These are phyloP conservation scores for Lentithecium fluviatile DNA, from an alignment of 495 filamentous ascomycete species.

Conservation along the genomic window DNA sequence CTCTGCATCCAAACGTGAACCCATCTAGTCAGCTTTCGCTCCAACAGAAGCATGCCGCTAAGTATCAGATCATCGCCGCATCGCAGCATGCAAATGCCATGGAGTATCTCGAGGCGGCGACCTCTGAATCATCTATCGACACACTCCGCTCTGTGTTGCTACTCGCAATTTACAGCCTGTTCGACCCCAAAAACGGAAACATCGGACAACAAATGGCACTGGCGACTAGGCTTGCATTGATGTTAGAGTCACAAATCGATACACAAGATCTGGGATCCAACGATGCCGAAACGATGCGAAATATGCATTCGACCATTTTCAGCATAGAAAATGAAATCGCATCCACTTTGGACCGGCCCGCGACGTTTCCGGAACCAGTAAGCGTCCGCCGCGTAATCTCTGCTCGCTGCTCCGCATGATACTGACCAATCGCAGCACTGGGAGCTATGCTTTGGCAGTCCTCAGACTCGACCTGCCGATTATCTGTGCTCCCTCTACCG, in stretches of 20 bases:
- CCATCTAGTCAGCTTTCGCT: constrained; percentile 4
- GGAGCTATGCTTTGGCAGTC: constrained; percentile 7
- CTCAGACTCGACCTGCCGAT: constrained; percentile 12
- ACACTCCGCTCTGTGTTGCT: constrained; percentile 24
- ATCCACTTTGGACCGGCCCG: constrained; percentile 22
- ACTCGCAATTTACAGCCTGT: constrained; percentile 28
- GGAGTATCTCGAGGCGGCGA: constrained; percentile 20
- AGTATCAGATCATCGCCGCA: constrained; percentile 7
- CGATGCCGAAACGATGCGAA: constrained; percentile 12
- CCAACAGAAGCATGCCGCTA: constrained; percentile 1
- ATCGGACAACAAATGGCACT: constrained; percentile 32
- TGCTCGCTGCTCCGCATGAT: background rate
- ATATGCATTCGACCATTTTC: constrained; percentile 28
- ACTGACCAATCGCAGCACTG: constrained; percentile 11
- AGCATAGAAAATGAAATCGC: constrained; percentile 31
- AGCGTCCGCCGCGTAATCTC: constrained; percentile 2
- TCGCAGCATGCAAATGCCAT: constrained; percentile 15
- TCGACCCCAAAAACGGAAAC: constrained; percentile 28
- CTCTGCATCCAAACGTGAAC: background rate
- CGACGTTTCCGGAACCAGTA: constrained; percentile 31
- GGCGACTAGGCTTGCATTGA: constrained; percentile 18
- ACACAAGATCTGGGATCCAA: background rate
- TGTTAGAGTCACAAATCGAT: constrained; percentile 6
- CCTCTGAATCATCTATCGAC: constrained; percentile 14
- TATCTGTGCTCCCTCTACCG: constrained; percentile 32